These are phyloP conservation scores for Pseudomicrostroma phylloplanum DNA, from an alignment of 1,284 basidiomycete genomes.

Conservation along the genomic window DNA sequence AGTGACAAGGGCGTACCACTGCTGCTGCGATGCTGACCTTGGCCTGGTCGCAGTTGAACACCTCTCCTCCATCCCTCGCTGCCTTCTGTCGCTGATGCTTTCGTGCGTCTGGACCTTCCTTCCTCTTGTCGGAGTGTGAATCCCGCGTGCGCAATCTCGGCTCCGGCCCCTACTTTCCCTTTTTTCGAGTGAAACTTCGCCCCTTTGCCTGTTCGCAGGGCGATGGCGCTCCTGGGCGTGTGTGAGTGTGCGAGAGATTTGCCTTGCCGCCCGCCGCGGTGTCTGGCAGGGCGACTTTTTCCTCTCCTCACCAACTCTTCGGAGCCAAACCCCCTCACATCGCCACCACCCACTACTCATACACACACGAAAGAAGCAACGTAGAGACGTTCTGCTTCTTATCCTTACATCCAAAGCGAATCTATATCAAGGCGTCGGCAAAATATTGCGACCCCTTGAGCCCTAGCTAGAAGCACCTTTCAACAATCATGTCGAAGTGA, in stretches of 20 bases:
- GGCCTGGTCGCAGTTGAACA: background rate
- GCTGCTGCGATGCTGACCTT: background rate
- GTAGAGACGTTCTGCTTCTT: background rate
- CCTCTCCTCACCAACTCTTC: background rate
- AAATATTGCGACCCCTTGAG: conserved; percentile 31
- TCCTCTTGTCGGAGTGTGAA: background rate
- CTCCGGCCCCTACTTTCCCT: background rate
- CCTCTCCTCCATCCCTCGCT: background rate
- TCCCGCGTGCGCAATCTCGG: background rate
- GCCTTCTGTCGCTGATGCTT: background rate
- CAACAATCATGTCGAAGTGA: conserved; percentile 38
- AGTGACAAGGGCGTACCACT: background rate
- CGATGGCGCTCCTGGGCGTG: background rate
- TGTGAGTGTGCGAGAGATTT: background rate
- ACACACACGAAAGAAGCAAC: conserved; percentile 6
- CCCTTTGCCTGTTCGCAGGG: background rate
- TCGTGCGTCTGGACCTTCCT: background rate
- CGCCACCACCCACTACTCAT: conserved; percentile 16
- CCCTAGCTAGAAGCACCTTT: conserved; percentile 1
- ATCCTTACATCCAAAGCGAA: conserved; percentile 2
- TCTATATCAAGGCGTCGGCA: conserved; percentile 31
- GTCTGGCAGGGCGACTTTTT: background rate
- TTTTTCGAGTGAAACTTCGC: background rate
- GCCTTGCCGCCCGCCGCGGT: background rate
- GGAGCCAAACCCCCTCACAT: background rate